Conservation (phyloP, 148 eudicot species). For the Beta vulgaris region DNA sequence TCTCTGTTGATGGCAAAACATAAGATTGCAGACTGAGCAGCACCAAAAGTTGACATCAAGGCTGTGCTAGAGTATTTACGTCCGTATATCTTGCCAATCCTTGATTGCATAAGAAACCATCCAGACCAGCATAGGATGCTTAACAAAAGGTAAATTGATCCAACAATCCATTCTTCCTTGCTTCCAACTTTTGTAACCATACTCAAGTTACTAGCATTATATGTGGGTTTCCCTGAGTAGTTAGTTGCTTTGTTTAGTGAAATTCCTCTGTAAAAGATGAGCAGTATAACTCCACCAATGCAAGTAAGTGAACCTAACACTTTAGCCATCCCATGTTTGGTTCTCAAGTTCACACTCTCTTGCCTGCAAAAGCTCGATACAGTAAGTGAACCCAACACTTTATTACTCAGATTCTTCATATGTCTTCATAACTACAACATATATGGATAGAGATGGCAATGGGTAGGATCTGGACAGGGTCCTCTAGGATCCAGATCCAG, state of each 20-base stretch:
- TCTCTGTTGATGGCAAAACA: constrained; percentile 41
- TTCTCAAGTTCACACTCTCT: constrained; percentile 55
- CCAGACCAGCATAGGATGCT: constrained; percentile 62
- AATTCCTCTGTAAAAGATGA: constrained; percentile 58
- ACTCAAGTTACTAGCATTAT: constrained; percentile 17
- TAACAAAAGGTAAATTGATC: constrained; percentile 41
- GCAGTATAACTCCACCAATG: constrained; percentile 45
- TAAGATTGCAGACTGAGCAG: constrained; percentile 50
- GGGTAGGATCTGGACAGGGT: too few relatives aligned
- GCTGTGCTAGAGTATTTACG: constrained; percentile 60
- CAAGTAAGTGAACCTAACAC: constrained; percentile 53
- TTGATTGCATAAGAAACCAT: constrained; percentile 71
- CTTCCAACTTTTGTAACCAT: constrained; percentile 5
- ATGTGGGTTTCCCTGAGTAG: background rate
- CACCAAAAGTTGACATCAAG: constrained; percentile 55
- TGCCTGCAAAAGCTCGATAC: constrained; percentile 39
- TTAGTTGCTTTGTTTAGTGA: constrained; percentile 33
- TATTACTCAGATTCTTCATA: too few relatives aligned
- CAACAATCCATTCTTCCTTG: constrained; percentile 36
- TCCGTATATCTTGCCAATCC: constrained; percentile 57
- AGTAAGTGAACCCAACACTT: too few relatives aligned
- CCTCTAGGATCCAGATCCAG: too few relatives aligned
- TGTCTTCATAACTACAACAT: too few relatives aligned
- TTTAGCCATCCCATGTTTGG: constrained; percentile 59
- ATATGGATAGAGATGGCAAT: too few relatives aligned